A percentile compares a stretch with the other conserved stretches of the same genome.
Evolutionary conservation across 1,139 yeast species (phyloP).

Genomic region (Geotrichum citri-aurantii): DNA sequence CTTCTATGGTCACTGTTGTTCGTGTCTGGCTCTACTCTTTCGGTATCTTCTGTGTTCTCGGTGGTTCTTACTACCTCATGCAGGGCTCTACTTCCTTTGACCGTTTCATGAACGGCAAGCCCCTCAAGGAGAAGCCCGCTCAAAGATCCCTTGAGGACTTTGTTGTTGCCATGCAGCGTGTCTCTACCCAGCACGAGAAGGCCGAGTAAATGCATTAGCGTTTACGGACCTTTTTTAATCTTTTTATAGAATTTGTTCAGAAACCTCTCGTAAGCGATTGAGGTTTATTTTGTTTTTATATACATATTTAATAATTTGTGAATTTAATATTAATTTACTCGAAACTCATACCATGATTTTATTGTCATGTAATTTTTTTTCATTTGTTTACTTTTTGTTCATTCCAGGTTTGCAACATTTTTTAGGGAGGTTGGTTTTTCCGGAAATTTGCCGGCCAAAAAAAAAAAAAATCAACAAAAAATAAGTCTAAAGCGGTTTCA

Average conservation of each 20-base stretch:
- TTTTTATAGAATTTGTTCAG: constrained; percentile 1
- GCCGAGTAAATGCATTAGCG: constrained; percentile 27
- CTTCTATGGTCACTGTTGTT: constrained; percentile 61
- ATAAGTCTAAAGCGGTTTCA: no score
- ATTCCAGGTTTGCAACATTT: no score
- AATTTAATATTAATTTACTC: background rate
- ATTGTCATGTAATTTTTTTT: no score
- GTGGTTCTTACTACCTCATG: constrained; percentile 66
- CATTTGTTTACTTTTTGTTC: no score
- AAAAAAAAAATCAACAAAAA: no score
- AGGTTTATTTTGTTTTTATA: constrained; percentile 4
- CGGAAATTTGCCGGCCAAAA: no score
- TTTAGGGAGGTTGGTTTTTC: no score
- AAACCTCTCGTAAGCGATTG: constrained; percentile 9
- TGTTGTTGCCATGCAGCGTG: constrained; percentile 96
- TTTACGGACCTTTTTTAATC: background rate
- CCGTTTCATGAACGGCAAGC: constrained; percentile 89
- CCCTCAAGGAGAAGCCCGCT: constrained; percentile 59
- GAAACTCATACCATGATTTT: no score
- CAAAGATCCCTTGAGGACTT: constrained; percentile 87
- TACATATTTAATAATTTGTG: background rate
- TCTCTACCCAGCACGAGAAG: constrained; percentile 93
- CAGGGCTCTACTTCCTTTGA: constrained; percentile 82
- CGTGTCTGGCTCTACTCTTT: constrained; percentile 65
- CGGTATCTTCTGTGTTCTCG: constrained; percentile 66